Evolutionary conservation across 2,329 filamentous ascomycete species (phyloP).

Genomic region (Cordyceps militaris): DNA sequence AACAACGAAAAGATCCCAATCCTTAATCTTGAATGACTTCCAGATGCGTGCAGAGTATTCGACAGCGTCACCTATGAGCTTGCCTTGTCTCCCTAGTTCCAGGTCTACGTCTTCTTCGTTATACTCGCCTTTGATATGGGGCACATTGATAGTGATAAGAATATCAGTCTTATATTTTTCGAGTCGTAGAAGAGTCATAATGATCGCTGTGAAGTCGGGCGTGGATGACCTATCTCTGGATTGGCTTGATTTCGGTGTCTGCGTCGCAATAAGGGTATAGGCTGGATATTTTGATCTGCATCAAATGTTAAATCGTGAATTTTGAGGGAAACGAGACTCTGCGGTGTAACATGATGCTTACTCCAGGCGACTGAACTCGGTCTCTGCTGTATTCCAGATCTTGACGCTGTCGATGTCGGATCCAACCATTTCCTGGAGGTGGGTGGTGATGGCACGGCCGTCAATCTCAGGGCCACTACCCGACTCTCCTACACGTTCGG

Average conservation of each 20-base stretch:
- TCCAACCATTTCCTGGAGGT: slow-evolving; percentile 63
- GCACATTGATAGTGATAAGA: slow-evolving; percentile 80
- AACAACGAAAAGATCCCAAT: slow-evolving; percentile 65
- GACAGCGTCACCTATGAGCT: slow-evolving; percentile 60
- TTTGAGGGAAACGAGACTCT: neutral
- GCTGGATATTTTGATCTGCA: slow-evolving; percentile 43
- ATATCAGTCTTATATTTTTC: slow-evolving; percentile 72
- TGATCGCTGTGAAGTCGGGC: slow-evolving; percentile 64
- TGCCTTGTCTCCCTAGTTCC: slow-evolving; percentile 56
- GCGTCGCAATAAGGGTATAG: slow-evolving; percentile 64
- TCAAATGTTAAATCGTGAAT: slow-evolving; percentile 22
- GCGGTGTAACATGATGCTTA: slow-evolving; percentile 24
- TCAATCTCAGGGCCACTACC: slow-evolving; percentile 53
- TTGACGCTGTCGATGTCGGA: slow-evolving; percentile 56
- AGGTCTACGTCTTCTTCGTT: slow-evolving; percentile 64
- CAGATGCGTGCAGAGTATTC: slow-evolving; percentile 63
- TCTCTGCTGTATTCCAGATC: slow-evolving; percentile 59
- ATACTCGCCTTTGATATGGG: slow-evolving; percentile 70
- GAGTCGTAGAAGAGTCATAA: slow-evolving; percentile 71
- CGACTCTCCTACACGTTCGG: slow-evolving; percentile 62
- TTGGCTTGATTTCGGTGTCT: slow-evolving; percentile 37
- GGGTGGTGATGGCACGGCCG: slow-evolving; percentile 61
- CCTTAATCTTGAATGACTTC: slow-evolving; percentile 67
- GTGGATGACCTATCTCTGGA: slow-evolving; percentile 30
- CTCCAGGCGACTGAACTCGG: slow-evolving; percentile 49